phyloP scores from a whole-genome alignment of 148 eudicot species.

The Camellia sinensis region DNA sequence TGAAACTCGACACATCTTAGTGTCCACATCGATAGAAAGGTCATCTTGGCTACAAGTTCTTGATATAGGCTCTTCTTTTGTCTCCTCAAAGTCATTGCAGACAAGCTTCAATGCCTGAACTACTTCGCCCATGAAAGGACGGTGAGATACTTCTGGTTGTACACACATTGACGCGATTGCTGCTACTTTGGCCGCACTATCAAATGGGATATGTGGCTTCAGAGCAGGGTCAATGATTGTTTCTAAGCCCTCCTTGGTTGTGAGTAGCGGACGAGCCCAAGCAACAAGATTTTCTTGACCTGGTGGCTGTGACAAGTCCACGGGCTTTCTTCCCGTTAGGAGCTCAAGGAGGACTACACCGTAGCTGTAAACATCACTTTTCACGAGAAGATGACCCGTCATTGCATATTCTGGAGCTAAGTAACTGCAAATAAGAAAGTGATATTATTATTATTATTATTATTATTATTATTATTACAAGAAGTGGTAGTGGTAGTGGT shows the following conservation, averaged over 20 bases:
- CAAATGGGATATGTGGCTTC: constrained; percentile 32
- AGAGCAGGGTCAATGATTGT: constrained; percentile 53
- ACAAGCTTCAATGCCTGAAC: constrained; percentile 91
- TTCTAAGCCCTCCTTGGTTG: constrained; percentile 57
- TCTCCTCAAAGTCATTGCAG: constrained; percentile 69
- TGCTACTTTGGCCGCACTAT: constrained; percentile 71
- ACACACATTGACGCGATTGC: constrained; percentile 98
- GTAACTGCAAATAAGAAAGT: constrained; percentile 47
- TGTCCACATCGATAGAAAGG: constrained; percentile 23
- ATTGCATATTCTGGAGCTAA: constrained; percentile 95
- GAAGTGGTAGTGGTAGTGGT: no score
- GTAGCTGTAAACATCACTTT: constrained; percentile 95
- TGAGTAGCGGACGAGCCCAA: constrained; percentile 87
- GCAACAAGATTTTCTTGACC: constrained; percentile 91
- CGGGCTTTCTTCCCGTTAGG: constrained; percentile 87
- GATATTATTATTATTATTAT: no score
- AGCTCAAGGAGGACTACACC: constrained; percentile 99
- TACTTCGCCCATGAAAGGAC: constrained; percentile 98
- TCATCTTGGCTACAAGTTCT: constrained; percentile 40
- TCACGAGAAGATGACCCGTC: constrained; percentile 93
- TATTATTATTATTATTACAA: no score
- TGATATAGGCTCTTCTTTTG: constrained; percentile 34
- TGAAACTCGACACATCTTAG: constrained; percentile 27
- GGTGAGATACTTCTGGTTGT: constrained; percentile 83
- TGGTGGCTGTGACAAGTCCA: constrained; percentile 77